A percentile compares a stretch with the other conserved stretches of the same genome.
These are phyloP conservation scores for Neonectria magnoliae DNA, from an alignment of 2,329 filamentous ascomycete genomes.

Conservation along the genomic window DNA sequence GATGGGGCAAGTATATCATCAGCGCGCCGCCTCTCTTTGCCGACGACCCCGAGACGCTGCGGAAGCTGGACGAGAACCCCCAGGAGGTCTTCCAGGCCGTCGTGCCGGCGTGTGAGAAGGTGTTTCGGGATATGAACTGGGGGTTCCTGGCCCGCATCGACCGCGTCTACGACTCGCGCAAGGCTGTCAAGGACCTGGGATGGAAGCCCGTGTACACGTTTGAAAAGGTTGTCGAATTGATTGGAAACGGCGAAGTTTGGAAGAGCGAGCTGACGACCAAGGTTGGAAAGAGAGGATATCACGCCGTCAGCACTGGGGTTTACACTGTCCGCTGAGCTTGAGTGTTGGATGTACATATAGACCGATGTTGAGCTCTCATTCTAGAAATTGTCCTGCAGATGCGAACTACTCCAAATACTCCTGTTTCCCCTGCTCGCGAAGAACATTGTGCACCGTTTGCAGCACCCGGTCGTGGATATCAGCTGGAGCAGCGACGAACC, in stretches of 20 bases:
- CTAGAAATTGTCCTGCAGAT: background rate
- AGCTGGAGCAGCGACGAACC: conserved; percentile 64
- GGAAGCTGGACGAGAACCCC: conserved; percentile 47
- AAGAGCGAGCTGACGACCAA: conserved; percentile 50
- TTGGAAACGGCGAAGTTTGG: conserved; percentile 50
- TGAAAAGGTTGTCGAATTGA: conserved; percentile 45
- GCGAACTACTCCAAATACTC: conserved; percentile 31
- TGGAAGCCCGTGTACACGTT: conserved; percentile 57
- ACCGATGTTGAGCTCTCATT: background rate
- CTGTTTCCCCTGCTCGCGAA: conserved; percentile 54
- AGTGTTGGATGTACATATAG: background rate
- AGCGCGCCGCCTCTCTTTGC: conserved; percentile 55
- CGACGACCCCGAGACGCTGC: conserved; percentile 44
- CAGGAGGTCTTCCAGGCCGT: conserved; percentile 42
- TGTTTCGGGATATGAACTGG: conserved; percentile 50
- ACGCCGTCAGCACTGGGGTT: conserved; percentile 53
- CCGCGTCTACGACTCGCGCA: conserved; percentile 57
- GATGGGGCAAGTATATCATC: conserved; percentile 56
- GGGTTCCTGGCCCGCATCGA: conserved; percentile 51
- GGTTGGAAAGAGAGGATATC: conserved; percentile 58
- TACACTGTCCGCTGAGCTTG: conserved; percentile 50
- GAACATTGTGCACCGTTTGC: conserved; percentile 80
- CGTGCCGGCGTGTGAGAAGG: conserved; percentile 41
- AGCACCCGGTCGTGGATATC: conserved; percentile 57
- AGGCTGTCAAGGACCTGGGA: conserved; percentile 52